Base-by-base conservation (phyloP, 768 basidiomycete genomes). In the Cytidiella melzeri region DNA sequence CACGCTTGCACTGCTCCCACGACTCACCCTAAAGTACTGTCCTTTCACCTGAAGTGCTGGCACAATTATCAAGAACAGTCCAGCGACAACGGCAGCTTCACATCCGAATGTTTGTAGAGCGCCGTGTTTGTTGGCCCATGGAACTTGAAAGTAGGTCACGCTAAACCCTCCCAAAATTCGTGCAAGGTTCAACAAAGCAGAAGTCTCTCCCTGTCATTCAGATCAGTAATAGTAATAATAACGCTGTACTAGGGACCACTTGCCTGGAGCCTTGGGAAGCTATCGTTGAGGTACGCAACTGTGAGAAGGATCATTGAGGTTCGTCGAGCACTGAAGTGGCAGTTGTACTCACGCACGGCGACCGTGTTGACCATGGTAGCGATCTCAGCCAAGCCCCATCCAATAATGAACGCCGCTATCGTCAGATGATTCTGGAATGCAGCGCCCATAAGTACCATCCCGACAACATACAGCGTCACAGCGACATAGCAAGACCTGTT, bases 91-190 rank as follows among this genome's bases (percentile, higher is more conserved):
- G 70, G 83, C 81, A 26, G 81, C 76, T 63, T 84, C 83, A 36
- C 72, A 71, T 4, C 82, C 81, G 56, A 82, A 77, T 5, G 77
- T 75, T 48, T 83, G 78, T 20, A 83, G 60, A 4, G 81, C 79
- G 10, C 83, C 83, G 49, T 79, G 61, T 54, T 74, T 79, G 20
- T 64, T 56, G 5, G 81, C 80, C 83, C 83, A 83, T 4, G 79
- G 79, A 3, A 83, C 73, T 59, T 84, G 81, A 61, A 78, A 84
- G 61, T 78, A 83, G 0, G 82, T 76, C 15, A 84, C 81, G 42
- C 73, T 74, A 57, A 84, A 84, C 1, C 81, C 80, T 36, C 80
- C 80, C 20, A 83, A 65, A 1, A 67, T 69, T 41, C 83, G 71
- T 12, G 72, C 69, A n/a, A 83, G 64, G 56, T 83, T 84, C 55